Conservation (phyloP, 2,329 filamentous ascomycete species). For the Rugonectria rugulosa region DNA sequence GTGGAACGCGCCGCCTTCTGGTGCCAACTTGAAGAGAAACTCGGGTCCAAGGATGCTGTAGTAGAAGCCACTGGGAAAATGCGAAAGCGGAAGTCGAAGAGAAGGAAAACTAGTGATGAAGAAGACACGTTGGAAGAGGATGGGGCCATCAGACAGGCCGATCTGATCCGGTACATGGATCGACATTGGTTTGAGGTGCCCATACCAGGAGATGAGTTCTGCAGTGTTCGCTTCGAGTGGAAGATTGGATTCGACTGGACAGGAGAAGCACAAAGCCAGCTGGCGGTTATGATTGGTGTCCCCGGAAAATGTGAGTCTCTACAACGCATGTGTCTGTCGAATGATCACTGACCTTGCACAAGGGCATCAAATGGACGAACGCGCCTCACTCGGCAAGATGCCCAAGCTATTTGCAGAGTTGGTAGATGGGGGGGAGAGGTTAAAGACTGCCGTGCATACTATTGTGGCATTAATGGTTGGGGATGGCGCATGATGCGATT, state of each 20-base stretch:
- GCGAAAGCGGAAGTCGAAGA: constrained; percentile 35
- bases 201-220: constrained; percentile 44
- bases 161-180: constrained; percentile 63
- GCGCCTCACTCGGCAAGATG: constrained; percentile 63
- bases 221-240: constrained; percentile 66
- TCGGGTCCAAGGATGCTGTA: constrained; percentile 47
- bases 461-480: constrained; percentile 67
- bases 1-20: constrained; percentile 69
- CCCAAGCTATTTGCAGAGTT: constrained; percentile 68
- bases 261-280: constrained; percentile 69
- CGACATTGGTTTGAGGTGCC: constrained; percentile 57
- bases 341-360: constrained; percentile 24
- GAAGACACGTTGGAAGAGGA: constrained; percentile 12
- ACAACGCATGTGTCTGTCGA: neutral
- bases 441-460: constrained; percentile 63
- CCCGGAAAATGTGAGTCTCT: constrained; percentile 68
- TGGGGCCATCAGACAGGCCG: constrained; percentile 39
- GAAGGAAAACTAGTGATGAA: constrained; percentile 31
- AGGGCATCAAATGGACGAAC: constrained; percentile 69
- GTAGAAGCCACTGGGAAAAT: constrained; percentile 31
- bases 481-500: constrained; percentile 39
- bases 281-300: constrained; percentile 62
- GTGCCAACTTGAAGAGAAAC: constrained; percentile 59
- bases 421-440: constrained; percentile 61
- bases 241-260: constrained; percentile 74